Base-by-base conservation (phyloP, 2,329 filamentous ascomycete genomes). In the Colletotrichum sojae region DNA sequence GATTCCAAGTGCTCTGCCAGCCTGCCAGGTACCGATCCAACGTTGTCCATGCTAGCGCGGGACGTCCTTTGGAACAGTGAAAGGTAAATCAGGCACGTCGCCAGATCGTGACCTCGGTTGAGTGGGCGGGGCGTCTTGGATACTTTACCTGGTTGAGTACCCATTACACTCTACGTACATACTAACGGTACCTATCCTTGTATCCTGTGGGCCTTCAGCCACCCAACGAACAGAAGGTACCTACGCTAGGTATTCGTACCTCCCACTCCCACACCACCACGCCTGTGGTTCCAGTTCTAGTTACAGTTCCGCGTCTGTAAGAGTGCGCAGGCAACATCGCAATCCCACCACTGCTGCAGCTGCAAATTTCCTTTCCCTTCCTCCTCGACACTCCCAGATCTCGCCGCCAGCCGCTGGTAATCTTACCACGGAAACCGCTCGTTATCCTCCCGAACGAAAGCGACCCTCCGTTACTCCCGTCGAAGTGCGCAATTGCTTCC, bases 231-330 rank as follows among this genome's bases (percentile, higher is more conserved):
- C 31, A 10, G 31, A 52, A n/a, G 18, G 48, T 60, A 65, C 55
- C 39, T 59, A 4, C 25, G 39, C 20, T 13, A 45, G 18, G 63
- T 66, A 66, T 13, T 10, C 22, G 22, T n/a, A n/a, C 18, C 48
- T 66, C 22, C 55, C 63, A 56, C 64, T 43, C 53, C n/a, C n/a
- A n/a, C 61, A 68, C 66, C 59, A 48, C 62, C 39, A 54, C 66
- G 40, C 54, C 54, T 55, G 54, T 31, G 54, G 66, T 55, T 68
- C 66, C 57, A 55, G 66, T 45, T 60, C 51, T 62, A 69, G 67
- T 67, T 67, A 66, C 62, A 66, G 55, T 65, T 69, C 65, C 66
- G 48, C 55, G 66, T 64, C 66, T 62, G 55, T 69, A 60, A 12
- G 48, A 49, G 61, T 65, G 49, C 61, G 43, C 40, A 59, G 49